Base-by-base conservation (phyloP, 768 basidiomycete genomes). In the Lentinus brumalis region DNA sequence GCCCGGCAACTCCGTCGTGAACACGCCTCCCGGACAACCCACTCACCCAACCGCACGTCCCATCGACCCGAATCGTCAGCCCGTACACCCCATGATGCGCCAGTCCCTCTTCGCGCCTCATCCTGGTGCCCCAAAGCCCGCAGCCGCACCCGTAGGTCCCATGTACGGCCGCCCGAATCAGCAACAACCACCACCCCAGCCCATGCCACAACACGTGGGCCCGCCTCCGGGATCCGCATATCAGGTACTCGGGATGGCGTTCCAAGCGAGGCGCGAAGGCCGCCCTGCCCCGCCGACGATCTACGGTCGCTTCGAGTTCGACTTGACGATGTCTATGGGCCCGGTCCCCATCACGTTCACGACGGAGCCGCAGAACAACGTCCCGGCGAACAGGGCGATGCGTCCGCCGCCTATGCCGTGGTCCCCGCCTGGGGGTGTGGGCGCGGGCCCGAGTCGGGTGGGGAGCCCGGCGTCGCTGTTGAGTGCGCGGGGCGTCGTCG, bases 291-390 rank as follows among this genome's bases (percentile, higher is more conserved):
- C 69, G 10, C 78, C 80, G 29, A 91, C 90, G 12, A 80, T 92
- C 6, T 90, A 88, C 61, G 89, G 81, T 0, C 73, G 79, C 18
- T 84, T 79, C 21, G 79, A 82, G 26, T 66, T 66, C 14, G 89
- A 91, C 57, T 67, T 92, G 44, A 66, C 65, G 21, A 68, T 56
- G 31, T 75, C 87, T 14, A 68, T 73, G 30, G 82, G 83, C 0
- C 88, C 89, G 1, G 85, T 91, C 0, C 84, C 83, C 0, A 85
- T 91, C 46, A 63, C 77, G 8, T 91, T 86, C 68, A 80, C 80
- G 40, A 58, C 83, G 5, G 86, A 88, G 39, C 86, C 86, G 21
- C 73, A 67, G 21, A 71, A 69, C 55, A 70, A 73, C 55, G 44
- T 75, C 5, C 73, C 75, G 0, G 73, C 73, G 10, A 69, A 71